Base-by-base conservation (phyloP, 768 basidiomycete species). In the Serendipita sp. region DNA sequence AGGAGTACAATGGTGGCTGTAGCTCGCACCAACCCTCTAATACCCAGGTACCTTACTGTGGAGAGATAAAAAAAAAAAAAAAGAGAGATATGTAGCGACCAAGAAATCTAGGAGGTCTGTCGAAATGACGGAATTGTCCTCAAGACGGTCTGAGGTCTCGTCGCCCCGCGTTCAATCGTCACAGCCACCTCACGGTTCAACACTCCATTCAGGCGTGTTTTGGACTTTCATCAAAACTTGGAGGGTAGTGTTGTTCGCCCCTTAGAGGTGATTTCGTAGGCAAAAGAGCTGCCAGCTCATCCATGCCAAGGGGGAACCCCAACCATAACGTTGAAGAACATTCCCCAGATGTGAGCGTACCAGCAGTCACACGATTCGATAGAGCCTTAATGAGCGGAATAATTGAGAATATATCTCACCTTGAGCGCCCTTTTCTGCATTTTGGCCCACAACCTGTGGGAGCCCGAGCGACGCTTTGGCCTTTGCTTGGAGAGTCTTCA, bases 351-450 rank as follows among this genome's bases (percentile, higher is more conserved):
- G 36, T 38, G 56, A 60, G 36, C 36, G 35, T 28, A 60, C 11
- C 13, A 34, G n/a, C 34, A 60, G 32, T n/a, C 10, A 10, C 10
- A 8, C 4, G n/a, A n/a, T 8, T 32, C 28, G 10, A n/a, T 32
- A 38, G 56, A 38, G 30, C 56, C n/a, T 10, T 23, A 4, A 28
- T 30, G 10, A 4, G 56, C 30, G 8, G 10, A 38, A 60, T 60
- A 60, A 60, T 41, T 13, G 56, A 34, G n/a, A 35, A n/a, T 34
- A 11, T 10, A 28, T 8, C 56, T 30, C n/a, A 60, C 56, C 56
- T 60, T 60, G 56, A 60, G 56, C 56, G 16, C 56, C 56, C 56
- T 60, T 60, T 23, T 60, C 56, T 10, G 56, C 28, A 36, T 23
- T 28, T 16, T 52, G 48, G 48, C 32, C 32, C 35, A 60, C 30